Evolutionary conservation across 306 rosid genomes (phyloP).

Genomic region (Trichosanthes truncata): DNA sequence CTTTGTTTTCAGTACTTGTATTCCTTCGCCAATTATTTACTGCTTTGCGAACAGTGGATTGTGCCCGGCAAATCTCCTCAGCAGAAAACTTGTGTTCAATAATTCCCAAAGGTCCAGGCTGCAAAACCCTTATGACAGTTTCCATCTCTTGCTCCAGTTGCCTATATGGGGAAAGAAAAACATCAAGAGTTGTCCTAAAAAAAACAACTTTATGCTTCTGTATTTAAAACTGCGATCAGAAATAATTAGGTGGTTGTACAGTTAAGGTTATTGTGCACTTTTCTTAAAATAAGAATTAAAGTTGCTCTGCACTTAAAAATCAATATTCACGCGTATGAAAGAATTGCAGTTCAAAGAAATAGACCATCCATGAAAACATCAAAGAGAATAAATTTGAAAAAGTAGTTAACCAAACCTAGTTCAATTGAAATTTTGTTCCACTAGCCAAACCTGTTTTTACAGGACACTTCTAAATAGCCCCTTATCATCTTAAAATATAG

Average conservation of each 20-base stretch:
- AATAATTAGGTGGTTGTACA: not conserved
- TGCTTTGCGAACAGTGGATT: constrained; percentile 47
- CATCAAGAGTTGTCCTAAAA: not conserved
- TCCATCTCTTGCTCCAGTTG: constrained; percentile 81
- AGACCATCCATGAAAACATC: not conserved
- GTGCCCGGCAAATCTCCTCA: constrained; percentile 53
- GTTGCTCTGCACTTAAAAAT: not conserved
- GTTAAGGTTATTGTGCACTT: not conserved
- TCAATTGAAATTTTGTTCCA: too few species aligned
- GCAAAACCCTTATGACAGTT: constrained; percentile 72
- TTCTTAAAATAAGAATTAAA: not conserved
- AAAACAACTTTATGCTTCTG: not conserved
- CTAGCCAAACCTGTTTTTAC: not conserved
- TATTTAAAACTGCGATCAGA: not conserved
- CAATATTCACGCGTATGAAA: not conserved
- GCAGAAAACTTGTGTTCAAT: constrained; percentile 76
- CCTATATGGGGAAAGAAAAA: constrained; percentile 25
- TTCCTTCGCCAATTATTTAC: constrained; percentile 61
- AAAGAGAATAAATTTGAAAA: not conserved
- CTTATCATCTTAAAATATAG: not conserved
- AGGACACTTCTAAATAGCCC: not conserved
- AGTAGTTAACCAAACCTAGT: not conserved
- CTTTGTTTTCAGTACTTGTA: constrained; percentile 32
- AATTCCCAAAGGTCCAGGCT: constrained; percentile 93
- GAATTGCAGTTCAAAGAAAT: not conserved